phyloP scores from a whole-genome alignment of 2,329 filamentous ascomycete species.

The Fusarium dlaminii region DNA sequence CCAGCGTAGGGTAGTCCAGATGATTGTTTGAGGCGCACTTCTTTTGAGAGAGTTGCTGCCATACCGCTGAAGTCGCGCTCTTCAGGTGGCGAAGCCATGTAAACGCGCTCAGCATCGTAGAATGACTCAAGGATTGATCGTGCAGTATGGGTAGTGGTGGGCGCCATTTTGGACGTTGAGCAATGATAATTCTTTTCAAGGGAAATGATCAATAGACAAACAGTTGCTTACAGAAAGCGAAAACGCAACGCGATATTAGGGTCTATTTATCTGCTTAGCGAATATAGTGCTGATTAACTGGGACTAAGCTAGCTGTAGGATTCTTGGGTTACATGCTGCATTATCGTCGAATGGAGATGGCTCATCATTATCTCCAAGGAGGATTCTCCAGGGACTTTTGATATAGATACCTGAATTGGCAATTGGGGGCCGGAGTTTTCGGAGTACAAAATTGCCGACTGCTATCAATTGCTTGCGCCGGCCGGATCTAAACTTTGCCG shows the following conservation, averaged over 20 bases:
- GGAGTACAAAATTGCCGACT: constrained; percentile 1
- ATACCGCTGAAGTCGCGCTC: constrained; percentile 46
- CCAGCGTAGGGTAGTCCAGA: constrained; percentile 49
- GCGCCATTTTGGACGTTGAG: not conserved
- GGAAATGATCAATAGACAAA: not conserved
- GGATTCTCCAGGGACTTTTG: constrained; percentile 13
- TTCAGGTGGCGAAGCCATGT: constrained; percentile 45
- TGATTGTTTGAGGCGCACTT: constrained; percentile 44
- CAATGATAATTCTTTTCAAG: too few relatives aligned
- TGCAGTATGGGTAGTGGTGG: constrained; percentile 24
- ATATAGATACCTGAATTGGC: not conserved
- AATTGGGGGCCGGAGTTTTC: constrained; percentile 21
- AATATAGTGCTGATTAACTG: constrained; percentile 5
- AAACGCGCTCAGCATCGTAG: constrained; percentile 48
- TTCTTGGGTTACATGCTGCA: not conserved
- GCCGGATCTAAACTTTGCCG: not conserved
- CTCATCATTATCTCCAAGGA: constrained; percentile 17
- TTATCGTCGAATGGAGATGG: not conserved
- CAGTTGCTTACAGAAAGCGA: not conserved
- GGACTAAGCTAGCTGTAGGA: not conserved
- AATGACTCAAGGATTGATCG: constrained; percentile 46
- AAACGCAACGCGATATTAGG: not conserved
- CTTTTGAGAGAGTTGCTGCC: constrained; percentile 38
- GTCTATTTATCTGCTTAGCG: not conserved
- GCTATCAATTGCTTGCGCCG: too few relatives aligned